Conservation (phyloP, 768 basidiomycete species). For the Mycena pura region DNA sequence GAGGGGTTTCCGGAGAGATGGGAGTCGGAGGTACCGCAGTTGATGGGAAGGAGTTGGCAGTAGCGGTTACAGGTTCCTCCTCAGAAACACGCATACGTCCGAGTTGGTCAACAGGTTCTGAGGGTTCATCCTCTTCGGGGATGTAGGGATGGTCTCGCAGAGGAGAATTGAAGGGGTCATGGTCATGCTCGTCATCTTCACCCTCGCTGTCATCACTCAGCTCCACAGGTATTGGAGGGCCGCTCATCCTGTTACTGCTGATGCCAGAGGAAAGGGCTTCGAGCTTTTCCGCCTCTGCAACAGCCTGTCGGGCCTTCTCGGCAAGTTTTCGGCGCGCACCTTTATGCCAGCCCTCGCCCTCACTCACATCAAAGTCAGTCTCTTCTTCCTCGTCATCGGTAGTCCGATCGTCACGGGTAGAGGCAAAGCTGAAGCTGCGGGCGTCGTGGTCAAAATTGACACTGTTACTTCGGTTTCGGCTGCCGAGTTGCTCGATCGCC, state of each 20-base stretch:
- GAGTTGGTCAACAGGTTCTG: conserved; percentile 31
- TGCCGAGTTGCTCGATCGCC: conserved; percentile 86
- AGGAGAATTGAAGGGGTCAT: conserved; percentile 50
- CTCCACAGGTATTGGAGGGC: conserved; percentile 77
- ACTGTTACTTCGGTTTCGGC: conserved; percentile 40
- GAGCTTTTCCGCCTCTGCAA: conserved; percentile 61
- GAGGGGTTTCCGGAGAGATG: conserved; percentile 33
- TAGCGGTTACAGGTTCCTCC: conserved; percentile 44
- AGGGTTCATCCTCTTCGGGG: conserved; percentile 72
- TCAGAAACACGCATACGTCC: conserved; percentile 30
- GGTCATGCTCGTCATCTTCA: conserved; percentile 63
- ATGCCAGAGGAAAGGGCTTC: conserved; percentile 46
- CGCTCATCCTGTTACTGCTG: conserved; percentile 38
- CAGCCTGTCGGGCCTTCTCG: conserved; percentile 67
- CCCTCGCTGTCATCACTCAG: conserved; percentile 83
- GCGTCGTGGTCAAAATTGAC: conserved; percentile 58
- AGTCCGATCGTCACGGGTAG: conserved; percentile 64
- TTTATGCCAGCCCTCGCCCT: conserved; percentile 67
- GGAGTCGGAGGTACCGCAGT: conserved; percentile 31
- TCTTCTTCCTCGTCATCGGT: conserved; percentile 65
- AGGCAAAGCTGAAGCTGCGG: conserved; percentile 80
- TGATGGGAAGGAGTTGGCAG: conserved; percentile 28
- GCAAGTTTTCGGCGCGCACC: conserved; percentile 71
- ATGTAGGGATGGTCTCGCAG: conserved; percentile 65
- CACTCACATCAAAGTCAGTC: conserved; percentile 56